Percentiles rank a stretch among this genome's conserved stretches.
Conservation (phyloP, 202 grass and related monocot species). For the Panicum hallii region DNA sequence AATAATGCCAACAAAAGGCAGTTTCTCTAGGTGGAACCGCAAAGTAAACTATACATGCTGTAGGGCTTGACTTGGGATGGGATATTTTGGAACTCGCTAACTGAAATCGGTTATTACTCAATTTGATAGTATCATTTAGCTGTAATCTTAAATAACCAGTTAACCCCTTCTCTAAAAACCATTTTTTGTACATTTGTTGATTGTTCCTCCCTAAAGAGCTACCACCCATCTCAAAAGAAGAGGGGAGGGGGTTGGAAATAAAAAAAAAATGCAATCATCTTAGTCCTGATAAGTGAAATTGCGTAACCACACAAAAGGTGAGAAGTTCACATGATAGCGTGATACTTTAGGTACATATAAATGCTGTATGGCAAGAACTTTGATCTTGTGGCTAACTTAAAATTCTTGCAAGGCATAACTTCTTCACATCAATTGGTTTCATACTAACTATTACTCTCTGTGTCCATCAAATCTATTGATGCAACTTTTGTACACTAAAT, state of each 20-base stretch:
- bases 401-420: neutral
- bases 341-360: slow-evolving; percentile 11
- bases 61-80: neutral
- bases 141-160: neutral
- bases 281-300: neutral
- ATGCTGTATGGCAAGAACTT: neutral
- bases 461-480: neutral
- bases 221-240: neutral
- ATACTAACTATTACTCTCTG: neutral
- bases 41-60: neutral
- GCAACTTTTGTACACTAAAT: neutral
- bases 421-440: neutral
- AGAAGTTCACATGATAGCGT: neutral
- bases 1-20: neutral
- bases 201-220: neutral
- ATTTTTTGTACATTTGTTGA: neutral
- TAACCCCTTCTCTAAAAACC: slow-evolving; percentile 3
- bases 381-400: neutral
- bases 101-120: neutral
- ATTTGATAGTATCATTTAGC: slow-evolving; percentile 5
- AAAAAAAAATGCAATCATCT: neutral
- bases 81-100: neutral
- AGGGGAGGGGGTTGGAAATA: neutral
- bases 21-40: neutral
- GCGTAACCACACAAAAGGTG: neutral